Evolutionary conservation across 1,139 yeast genomes (phyloP).

Genomic region (Suhomyces terraborum): DNA sequence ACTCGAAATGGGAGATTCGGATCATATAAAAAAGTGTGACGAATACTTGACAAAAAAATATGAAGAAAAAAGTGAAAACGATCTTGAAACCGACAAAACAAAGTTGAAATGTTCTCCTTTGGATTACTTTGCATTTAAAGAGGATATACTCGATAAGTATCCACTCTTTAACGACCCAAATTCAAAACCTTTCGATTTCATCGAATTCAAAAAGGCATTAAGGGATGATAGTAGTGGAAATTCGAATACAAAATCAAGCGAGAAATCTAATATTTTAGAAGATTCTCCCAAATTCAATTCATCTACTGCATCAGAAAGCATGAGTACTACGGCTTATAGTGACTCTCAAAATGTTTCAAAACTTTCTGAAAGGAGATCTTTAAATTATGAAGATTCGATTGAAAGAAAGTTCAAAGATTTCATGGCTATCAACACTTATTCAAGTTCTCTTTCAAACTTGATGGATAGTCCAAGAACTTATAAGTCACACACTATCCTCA

Average conservation of each 20-base stretch:
- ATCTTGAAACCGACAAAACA: constrained; percentile 21
- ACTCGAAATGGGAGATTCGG: constrained; percentile 64
- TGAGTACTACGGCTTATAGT: no score
- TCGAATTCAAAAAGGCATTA: constrained; percentile 18
- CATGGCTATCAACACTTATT: constrained; percentile 47
- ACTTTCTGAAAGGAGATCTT: not conserved
- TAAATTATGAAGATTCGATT: constrained; percentile 14
- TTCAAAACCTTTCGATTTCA: constrained; percentile 22
- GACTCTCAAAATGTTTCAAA: not conserved
- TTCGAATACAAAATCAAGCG: not conserved
- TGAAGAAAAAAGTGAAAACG: constrained; percentile 38
- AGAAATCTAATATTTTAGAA: not conserved
- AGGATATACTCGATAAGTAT: constrained; percentile 71
- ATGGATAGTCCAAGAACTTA: constrained; percentile 62
- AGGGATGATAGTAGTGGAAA: constrained; percentile 2
- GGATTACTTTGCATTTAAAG: constrained; percentile 77
- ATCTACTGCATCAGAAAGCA: not conserved
- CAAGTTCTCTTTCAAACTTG: constrained; percentile 56
- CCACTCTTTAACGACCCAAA: constrained; percentile 54
- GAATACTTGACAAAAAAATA: constrained; percentile 47
- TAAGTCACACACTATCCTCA: constrained; percentile 54
- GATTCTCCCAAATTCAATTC: not conserved
- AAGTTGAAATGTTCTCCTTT: constrained; percentile 65
- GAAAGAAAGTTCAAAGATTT: constrained; percentile 32
- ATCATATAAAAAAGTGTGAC: constrained; percentile 49